Evolutionary conservation across 2,329 filamentous ascomycete genomes (phyloP), one percentile per base, ranked within the genome.

Genomic region (Sporothrix sp.): DNA sequence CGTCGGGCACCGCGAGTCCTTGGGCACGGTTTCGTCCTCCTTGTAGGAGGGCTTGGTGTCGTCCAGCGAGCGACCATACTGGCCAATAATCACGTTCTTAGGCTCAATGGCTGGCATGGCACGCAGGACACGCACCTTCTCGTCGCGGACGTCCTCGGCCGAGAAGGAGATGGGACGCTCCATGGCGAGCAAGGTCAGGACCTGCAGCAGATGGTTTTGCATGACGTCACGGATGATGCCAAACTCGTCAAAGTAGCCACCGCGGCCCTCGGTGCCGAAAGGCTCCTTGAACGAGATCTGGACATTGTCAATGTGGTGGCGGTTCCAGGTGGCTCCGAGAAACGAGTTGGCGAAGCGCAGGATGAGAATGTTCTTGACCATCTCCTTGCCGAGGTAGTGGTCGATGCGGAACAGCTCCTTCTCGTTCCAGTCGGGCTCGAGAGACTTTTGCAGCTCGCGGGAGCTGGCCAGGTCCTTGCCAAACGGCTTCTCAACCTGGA

Each of bases 221-320:
- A 98, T 97, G 60, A 98, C 93, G 74, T 98, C 94, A 66, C 94
- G 89, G 63, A 98, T 89, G 68, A 98, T 98, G 64, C 93, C 94
- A 62, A 98, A 98, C 72, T 98, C 93, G 65, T 98, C 94, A 66
- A 98, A 98, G 75, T 98, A 98, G 51, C 93, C 93, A 57, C 94
- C 93, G 65, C 93, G 87, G 50, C 93, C 94, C 68, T 98, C 93
- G 20, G 93, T 98, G 60, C 93, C 94, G 63, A 98, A 98, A 7
- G 93, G 93, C 74, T 98, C 93, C 76, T 98, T 98, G 79, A 98
- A 98, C 43, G 93, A 88, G 66, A 98, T 97, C 74, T 97, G 93
- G 45, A 98, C 85, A 63, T 95, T 98, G 73, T 97, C 93, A 72
- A 98, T 98, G 76, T 97, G 91, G 69, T 96, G 90, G 60, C 93